Percentiles rank a stretch among this genome's conserved stretches.
These are phyloP conservation scores for Plasmodium chabaudi DNA, from an alignment of 169 alveolate genomes.

Conservation along the genomic window DNA sequence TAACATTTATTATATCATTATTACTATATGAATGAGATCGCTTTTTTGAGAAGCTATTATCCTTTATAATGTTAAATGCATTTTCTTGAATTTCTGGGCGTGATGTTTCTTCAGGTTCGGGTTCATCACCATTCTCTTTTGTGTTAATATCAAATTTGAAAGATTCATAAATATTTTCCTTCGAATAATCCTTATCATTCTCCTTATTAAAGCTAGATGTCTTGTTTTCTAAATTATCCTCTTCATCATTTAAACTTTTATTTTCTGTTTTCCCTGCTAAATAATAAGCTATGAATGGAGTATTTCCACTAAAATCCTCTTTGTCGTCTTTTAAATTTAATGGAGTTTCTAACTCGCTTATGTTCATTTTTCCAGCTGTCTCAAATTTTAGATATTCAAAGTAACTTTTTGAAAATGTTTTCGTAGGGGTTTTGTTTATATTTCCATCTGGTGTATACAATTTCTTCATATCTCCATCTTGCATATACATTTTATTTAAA, in stretches of 20 bases:
- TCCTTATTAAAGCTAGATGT: not conserved
- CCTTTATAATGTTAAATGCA: not conserved
- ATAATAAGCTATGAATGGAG: conserved; percentile 69
- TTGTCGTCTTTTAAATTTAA: conserved; percentile 49
- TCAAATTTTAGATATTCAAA: conserved; percentile 63
- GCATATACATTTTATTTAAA: conserved; percentile 23
- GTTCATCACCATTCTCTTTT: not conserved
- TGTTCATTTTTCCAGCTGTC: conserved; percentile 78
- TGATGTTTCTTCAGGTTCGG: not conserved
- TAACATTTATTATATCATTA: not conserved
- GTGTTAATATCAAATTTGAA: not conserved
- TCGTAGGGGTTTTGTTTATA: conserved; percentile 69
- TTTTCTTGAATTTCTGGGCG: not conserved
- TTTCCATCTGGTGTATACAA: conserved; percentile 38
- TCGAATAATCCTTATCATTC: not conserved
- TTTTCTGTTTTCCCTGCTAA: conserved; percentile 54
- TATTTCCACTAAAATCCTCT: conserved; percentile 46
- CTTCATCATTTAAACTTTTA: conserved; percentile 17
- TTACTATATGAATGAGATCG: not conserved
- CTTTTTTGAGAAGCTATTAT: not conserved
- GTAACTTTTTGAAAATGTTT: conserved; percentile 57
- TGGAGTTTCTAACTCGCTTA: conserved; percentile 77
- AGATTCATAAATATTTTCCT: not conserved
- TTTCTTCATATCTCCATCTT: conserved; percentile 49
- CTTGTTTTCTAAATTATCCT: not conserved